Conservation (phyloP, 2,329 filamentous ascomycete species). For the Phialocephala subalpina region DNA sequence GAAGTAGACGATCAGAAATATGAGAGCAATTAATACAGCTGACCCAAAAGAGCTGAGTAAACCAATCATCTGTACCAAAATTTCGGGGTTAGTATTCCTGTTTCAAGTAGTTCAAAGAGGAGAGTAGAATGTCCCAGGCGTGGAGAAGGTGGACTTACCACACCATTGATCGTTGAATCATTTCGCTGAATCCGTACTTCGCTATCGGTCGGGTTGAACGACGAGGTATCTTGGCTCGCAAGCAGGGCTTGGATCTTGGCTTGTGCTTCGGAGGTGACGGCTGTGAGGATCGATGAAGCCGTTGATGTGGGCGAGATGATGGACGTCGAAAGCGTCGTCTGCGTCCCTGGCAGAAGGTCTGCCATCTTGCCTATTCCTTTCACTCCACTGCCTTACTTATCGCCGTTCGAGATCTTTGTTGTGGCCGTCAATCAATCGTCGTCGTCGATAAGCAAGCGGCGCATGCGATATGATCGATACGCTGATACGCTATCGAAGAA, state of each 20-base stretch:
- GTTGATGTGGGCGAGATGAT: constrained; percentile 24
- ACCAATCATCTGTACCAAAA: constrained; percentile 78
- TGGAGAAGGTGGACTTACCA: too few relatives aligned
- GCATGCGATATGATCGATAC: constrained; percentile 4
- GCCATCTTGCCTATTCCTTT: constrained; percentile 30
- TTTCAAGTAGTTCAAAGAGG: too few relatives aligned
- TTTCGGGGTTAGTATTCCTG: too few relatives aligned
- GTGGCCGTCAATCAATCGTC: background rate
- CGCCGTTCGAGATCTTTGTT: background rate
- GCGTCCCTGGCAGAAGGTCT: constrained; percentile 34
- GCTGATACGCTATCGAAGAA: background rate
- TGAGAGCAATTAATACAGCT: constrained; percentile 81
- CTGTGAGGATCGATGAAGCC: constrained; percentile 16
- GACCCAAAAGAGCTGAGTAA: constrained; percentile 94
- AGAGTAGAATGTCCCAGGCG: too few relatives aligned
- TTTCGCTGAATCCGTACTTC: constrained; percentile 28
- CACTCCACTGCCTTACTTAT: background rate
- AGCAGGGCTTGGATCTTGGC: constrained; percentile 24
- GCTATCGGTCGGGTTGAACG: constrained; percentile 17
- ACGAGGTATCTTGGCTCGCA: constrained; percentile 16
- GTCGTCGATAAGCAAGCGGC: background rate
- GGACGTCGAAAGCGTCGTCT: constrained; percentile 35
- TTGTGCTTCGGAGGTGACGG: constrained; percentile 18
- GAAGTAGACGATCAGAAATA: constrained; percentile 88
- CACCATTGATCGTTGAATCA: constrained; percentile 65